A percentile compares a stretch with the other conserved stretches of the same genome.
phyloP scores from a whole-genome alignment of 1,284 basidiomycete genomes.

The Ceratobasidium sp. region DNA sequence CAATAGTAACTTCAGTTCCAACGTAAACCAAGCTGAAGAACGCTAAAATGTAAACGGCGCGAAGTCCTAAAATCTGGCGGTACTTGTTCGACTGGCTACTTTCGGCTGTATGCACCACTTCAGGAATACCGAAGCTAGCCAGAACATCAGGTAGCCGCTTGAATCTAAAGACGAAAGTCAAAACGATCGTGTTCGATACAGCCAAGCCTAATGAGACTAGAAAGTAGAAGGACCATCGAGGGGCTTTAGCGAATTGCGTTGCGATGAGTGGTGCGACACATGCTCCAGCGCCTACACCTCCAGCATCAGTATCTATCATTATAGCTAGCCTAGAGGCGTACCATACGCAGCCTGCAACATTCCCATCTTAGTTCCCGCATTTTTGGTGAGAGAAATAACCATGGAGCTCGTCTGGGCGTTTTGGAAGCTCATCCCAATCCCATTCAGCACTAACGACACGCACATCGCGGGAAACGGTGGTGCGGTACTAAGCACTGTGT shows the following conservation, averaged over 20 bases:
- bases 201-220: conserved; percentile 44
- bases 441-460: conserved; percentile 37
- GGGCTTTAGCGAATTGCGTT: conserved; percentile 43
- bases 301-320: neutral
- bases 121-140: conserved; percentile 38
- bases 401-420: conserved; percentile 42
- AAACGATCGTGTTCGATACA: conserved; percentile 47
- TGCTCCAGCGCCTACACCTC: conserved; percentile 41
- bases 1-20: conserved; percentile 62
- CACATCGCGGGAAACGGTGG: conserved; percentile 44
- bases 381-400: conserved; percentile 41
- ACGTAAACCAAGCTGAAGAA: conserved; percentile 62
- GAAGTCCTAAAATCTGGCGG: conserved; percentile 43
- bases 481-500: conserved; percentile 35
- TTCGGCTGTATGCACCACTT: conserved; percentile 37
- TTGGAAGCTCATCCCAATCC: conserved; percentile 41
- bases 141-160: conserved; percentile 48
- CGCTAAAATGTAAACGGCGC: conserved; percentile 57
- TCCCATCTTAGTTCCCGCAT: conserved; percentile 43
- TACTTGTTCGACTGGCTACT: conserved; percentile 35
- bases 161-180: conserved; percentile 53
- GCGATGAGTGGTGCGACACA: conserved; percentile 44
- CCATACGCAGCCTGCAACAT: conserved; percentile 44
- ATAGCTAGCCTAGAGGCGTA: neutral
- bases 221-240: conserved; percentile 47